Base-by-base conservation (phyloP, 176 grass and related monocot genomes). In the Oryza glaberrima region DNA sequence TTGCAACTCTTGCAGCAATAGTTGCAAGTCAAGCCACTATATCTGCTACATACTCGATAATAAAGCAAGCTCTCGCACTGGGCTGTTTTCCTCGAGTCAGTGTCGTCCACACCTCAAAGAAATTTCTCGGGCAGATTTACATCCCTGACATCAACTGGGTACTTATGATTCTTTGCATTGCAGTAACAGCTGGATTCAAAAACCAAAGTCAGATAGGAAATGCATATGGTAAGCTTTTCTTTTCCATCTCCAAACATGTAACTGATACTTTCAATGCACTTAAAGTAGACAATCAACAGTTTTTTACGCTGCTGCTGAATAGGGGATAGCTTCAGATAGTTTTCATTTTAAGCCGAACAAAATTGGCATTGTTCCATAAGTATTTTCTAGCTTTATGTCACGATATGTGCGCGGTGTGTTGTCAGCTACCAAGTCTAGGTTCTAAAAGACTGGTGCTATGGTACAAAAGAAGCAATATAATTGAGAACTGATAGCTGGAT, bases 11-110 rank as follows among this genome's bases (percentile, higher is more conserved):
- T 76, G 92, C 95, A 61, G 88, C 95, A 38, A 70, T 94, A 83
- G 92, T 97, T 84, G 95, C 92, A 41, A 97, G 95, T 81, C 95
- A 97, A 89, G 95, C 92, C 36, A 97, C 89, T 15, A 97, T 97
- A 78, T 97, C 95, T 8, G 95, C 91, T 75, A 94, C 95, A 35
- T 97, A 86, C 83, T 94, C 92, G 5, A 90, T 97, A 75, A 86
- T 97, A 77, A 94, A 94, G 72, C 95, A 97, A 86, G 90, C 92
- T 54, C 84, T 91, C 51, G 48, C 92, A 25, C 77, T 97, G 22
- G 92, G 95, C 16, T 97, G 95, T 81, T 97, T 97, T 76, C 95
- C 95, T 16, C 83, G 92, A 11, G 92, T 97, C 71, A 97, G 87
- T 72, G 83, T 97, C 61, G 81, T 94, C 23, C 95, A 94, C 74